phyloP scores from a whole-genome alignment of 1,284 basidiomycete genomes.

The Ceratobasidium sp. region DNA sequence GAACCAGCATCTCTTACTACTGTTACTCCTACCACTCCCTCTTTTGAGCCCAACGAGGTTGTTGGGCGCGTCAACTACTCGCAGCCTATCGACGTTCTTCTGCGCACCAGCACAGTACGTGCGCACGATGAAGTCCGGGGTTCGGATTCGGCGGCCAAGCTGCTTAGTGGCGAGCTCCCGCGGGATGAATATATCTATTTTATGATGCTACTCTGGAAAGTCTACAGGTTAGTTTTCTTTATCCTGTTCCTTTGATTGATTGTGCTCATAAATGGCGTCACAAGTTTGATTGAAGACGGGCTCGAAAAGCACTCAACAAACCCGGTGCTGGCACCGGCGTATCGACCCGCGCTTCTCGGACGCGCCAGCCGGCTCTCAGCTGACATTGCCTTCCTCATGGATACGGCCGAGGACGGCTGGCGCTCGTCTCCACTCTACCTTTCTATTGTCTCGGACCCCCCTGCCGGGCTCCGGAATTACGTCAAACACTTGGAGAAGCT shows the following conservation, averaged over 20 bases:
- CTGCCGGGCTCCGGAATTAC: constrained; percentile 66
- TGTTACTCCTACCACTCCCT: constrained; percentile 9
- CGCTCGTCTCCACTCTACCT: constrained; percentile 65
- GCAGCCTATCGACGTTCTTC: constrained; percentile 56
- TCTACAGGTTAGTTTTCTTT: constrained; percentile 72
- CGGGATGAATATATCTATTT: constrained; percentile 75
- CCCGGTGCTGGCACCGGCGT: constrained; percentile 71
- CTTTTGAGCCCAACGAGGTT: constrained; percentile 40
- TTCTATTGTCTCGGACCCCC: constrained; percentile 60
- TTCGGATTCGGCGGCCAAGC: constrained; percentile 67
- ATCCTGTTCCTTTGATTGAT: constrained; percentile 11
- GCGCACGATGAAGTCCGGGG: constrained; percentile 72
- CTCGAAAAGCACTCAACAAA: constrained; percentile 72
- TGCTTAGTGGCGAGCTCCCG: constrained; percentile 70
- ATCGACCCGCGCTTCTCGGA: constrained; percentile 75
- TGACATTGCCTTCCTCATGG: constrained; percentile 75
- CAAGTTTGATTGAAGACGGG: constrained; percentile 70
- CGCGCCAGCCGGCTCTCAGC: constrained; percentile 68
- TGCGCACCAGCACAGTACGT: constrained; percentile 67
- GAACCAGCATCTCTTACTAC: constrained; percentile 2
- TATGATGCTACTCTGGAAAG: constrained; percentile 79
- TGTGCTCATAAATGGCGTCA: constrained; percentile 32
- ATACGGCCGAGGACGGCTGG: constrained; percentile 65
- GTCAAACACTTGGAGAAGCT: constrained; percentile 60
- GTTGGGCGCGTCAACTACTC: constrained; percentile 51